phyloP scores from a whole-genome alignment of 371 early-diverging fungal species.

The Mucor velutinosus region DNA sequence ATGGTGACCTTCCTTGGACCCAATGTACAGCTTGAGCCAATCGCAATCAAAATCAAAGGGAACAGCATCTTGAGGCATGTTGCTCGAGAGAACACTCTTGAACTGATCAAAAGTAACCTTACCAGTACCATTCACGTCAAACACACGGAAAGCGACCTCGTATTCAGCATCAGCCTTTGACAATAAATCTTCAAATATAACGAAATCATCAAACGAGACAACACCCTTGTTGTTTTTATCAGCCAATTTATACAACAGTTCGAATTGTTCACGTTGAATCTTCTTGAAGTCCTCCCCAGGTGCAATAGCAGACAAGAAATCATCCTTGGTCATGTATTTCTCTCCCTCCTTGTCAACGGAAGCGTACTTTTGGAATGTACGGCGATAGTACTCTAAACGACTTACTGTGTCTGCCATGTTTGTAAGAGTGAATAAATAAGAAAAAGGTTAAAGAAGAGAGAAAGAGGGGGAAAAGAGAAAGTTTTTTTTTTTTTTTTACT shows the following conservation, averaged over 20 bases:
- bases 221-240: constrained; percentile 65
- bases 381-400: constrained; percentile 52
- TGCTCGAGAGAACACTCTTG: constrained; percentile 63
- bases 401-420: constrained; percentile 21
- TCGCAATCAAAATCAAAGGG: constrained; percentile 78
- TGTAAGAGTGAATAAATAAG: neutral
- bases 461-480: neutral
- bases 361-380: constrained; percentile 67
- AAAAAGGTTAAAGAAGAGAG: neutral
- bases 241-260: constrained; percentile 74
- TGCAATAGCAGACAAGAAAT: constrained; percentile 70
- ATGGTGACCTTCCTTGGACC: constrained; percentile 59
- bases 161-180: constrained; percentile 82
- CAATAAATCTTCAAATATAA: constrained; percentile 74
- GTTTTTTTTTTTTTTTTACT: constrained; percentile 4
- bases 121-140: constrained; percentile 65
- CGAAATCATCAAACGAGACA: constrained; percentile 75
- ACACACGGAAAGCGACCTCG: constrained; percentile 77
- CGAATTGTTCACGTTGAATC: constrained; percentile 62
- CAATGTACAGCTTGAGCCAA: constrained; percentile 73
- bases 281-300: constrained; percentile 69
- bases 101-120: constrained; percentile 71
- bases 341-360: constrained; percentile 55
- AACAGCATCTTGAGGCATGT: constrained; percentile 59
- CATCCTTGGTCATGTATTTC: constrained; percentile 68